A percentile compares a stretch with the other conserved stretches of the same genome.
phyloP scores from a whole-genome alignment of 1,284 basidiomycete species.

The Phaffia rhodozyma region DNA sequence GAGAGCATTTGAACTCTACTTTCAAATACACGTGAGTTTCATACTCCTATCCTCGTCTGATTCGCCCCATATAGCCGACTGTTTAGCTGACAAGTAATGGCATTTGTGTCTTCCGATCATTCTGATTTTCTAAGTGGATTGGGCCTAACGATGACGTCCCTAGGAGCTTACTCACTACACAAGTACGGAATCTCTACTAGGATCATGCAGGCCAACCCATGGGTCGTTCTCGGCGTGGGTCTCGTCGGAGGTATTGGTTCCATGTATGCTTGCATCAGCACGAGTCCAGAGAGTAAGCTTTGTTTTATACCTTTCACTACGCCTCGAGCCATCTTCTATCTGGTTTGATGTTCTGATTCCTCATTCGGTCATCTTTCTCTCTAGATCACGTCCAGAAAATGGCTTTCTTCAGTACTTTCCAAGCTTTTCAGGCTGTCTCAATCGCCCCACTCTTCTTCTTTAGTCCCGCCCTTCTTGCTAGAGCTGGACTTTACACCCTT shows the following conservation, averaged over 20 bases:
- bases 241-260: constrained; percentile 43
- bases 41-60: neutral
- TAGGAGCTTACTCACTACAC: constrained; percentile 66
- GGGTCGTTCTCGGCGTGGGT: constrained; percentile 72
- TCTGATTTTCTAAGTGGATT: constrained; percentile 45
- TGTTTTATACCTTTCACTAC: neutral
- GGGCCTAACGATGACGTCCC: constrained; percentile 48
- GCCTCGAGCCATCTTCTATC: constrained; percentile 44
- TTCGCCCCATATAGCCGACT: no score
- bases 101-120: neutral
- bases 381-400: constrained; percentile 11
- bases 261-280: constrained; percentile 26
- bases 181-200: constrained; percentile 58
- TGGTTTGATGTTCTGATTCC: constrained; percentile 43
- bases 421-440: constrained; percentile 75
- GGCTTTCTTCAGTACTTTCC: constrained; percentile 9
- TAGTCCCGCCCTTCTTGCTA: constrained; percentile 70
- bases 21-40: constrained; percentile 49
- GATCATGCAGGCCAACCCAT: constrained; percentile 77
- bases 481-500: constrained; percentile 72
- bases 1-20: constrained; percentile 60
- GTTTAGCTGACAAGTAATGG: no score
- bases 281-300: constrained; percentile 33
- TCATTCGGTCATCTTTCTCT: neutral
- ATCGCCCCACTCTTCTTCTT: constrained; percentile 75